Conservation (phyloP, 2,329 filamentous ascomycete species). For the Ascomycota sp. region DNA sequence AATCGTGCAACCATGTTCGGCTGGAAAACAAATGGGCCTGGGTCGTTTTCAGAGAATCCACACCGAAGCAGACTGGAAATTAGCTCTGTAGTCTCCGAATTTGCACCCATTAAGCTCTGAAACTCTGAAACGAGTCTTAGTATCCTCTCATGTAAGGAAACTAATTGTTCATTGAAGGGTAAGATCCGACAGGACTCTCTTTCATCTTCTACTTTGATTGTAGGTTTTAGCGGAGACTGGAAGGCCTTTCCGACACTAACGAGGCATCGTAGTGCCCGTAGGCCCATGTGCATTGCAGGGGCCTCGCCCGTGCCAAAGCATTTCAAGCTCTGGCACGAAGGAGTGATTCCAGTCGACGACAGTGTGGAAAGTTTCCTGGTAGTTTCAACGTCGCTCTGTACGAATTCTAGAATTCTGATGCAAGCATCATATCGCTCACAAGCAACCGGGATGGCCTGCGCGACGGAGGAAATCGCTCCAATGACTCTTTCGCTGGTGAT, state of each 20-base stretch:
- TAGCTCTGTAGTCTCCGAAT: conserved; percentile 49
- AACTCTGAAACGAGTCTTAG: conserved; percentile 25
- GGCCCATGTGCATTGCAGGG: conserved; percentile 23
- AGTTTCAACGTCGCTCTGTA: conserved; percentile 32
- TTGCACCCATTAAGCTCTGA: conserved; percentile 30
- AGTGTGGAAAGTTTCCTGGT: conserved; percentile 7
- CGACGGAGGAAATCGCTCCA: conserved; percentile 52
- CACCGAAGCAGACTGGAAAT: conserved; percentile 52
- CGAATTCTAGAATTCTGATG: conserved; percentile 35
- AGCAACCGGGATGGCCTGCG: conserved; percentile 48
- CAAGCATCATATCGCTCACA: conserved; percentile 31
- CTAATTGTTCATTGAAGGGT: conserved; percentile 7
- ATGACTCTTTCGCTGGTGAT: conserved; percentile 54
- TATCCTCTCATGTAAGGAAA: conserved; percentile 22
- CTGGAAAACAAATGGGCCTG: conserved; percentile 60
- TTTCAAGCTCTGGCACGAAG: conserved; percentile 8
- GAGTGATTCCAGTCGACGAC: conserved; percentile 1
- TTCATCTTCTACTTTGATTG: conserved; percentile 45
- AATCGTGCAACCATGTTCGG: conserved; percentile 45
- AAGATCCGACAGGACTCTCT: too few relatives aligned
- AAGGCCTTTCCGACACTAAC: conserved; percentile 51
- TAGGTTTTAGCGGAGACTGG: conserved; percentile 44
- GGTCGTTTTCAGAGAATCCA: conserved; percentile 54
- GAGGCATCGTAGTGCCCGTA: conserved; percentile 45
- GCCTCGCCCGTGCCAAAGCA: conserved; percentile 18